Evolutionary conservation across 352 stramenopile species (phyloP), one percentile per base, ranked within the genome.

Genomic region (Detonula confervacea): DNA sequence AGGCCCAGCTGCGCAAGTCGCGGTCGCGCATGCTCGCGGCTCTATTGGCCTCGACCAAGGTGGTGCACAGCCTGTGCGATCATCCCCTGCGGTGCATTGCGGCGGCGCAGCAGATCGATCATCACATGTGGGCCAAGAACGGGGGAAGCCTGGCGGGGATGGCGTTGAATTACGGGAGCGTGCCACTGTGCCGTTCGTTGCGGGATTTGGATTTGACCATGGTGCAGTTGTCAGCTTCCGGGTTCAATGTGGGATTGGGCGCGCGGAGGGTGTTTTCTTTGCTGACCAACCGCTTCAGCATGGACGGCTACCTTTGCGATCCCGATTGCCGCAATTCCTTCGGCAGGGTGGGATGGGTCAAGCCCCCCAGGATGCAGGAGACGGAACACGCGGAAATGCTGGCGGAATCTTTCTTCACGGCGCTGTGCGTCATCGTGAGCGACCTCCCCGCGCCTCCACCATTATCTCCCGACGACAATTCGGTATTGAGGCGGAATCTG

Each of bases 101-200:
- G 49, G 88, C 87, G 46, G 70, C 83, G 9, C 84, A 91, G 77
- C 91, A 95, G 81, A 92, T 95, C 63, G 89, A 92, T 67, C 77
- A 87, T 46, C 87, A 93, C 68, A 85, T 94, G 65, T 95, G 91
- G 91, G 83, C 84, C 42, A 85, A 89, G 54, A 95, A 95, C 85
- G 91, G 91, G 33, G 78, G 73, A 54, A 76, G 82, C 11, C 73
- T 77, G 14, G 82, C 84, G n/a, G 83, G 83, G 18, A 92, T 94
- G 87, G 88, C 90, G 20, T 68, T 94, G 37, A 94, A 94, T 71
- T 95, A 95, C 76, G 87, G 81, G 47, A 90, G 73, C 66, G 77
- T 89, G 44, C 91, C 91, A 18, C 74, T 95, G 16, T 95, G 88
- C 60, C 73, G 88, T 52, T 88, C 81, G 8, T 86, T 95, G 39